Evolutionary conservation across 768 basidiomycete species (phyloP), one percentile per base, ranked within the genome.

Genomic region (Phylloporus scabripes): DNA sequence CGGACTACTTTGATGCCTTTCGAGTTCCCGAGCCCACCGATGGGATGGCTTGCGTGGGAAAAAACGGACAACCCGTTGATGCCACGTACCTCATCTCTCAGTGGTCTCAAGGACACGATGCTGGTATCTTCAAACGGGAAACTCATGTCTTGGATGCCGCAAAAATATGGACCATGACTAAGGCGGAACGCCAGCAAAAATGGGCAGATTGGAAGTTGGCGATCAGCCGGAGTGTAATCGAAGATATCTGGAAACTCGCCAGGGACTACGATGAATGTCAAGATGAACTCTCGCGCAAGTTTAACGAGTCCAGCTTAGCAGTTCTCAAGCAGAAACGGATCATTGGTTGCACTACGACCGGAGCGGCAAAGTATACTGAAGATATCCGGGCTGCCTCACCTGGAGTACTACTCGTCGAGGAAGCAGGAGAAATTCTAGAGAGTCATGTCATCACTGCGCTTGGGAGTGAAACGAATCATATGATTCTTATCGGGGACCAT

Each of bases 401-500:
- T 80, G 0, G 69, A 74, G 73, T 86, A 1, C 61, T 87, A 4
- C 66, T 87, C 1, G 81, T 86, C 1, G 85, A 87, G 58, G 85
- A 87, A 63, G 85, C 85, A 0, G 85, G 85, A 5, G 84, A 87
- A 55, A 85, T 86, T 31, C 57, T 87, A 11, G 82, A 86, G 60
- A 81, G 80, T 49, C 85, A 87, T 54, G 66, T 85, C 21, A 52
- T 87, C 41, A 84, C 82, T 0, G 76, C 85, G 0, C 26, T 62
- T 86, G 17, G 72, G 76, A 0, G 49, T 52, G 53, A 69, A 2
- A 78, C 76, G 1, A 64, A 71, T 5, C 82, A 85, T 26, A 60
- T 86, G 46, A 78, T 86, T 50, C 69, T 87, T 15, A 87, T 87
- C 21, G 84, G 84, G 0, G 85, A 87, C 56, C 85, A 86, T 62